These are phyloP conservation scores for Grosmannia penicillata DNA, from an alignment of 2,329 filamentous ascomycete species.

Conservation along the genomic window DNA sequence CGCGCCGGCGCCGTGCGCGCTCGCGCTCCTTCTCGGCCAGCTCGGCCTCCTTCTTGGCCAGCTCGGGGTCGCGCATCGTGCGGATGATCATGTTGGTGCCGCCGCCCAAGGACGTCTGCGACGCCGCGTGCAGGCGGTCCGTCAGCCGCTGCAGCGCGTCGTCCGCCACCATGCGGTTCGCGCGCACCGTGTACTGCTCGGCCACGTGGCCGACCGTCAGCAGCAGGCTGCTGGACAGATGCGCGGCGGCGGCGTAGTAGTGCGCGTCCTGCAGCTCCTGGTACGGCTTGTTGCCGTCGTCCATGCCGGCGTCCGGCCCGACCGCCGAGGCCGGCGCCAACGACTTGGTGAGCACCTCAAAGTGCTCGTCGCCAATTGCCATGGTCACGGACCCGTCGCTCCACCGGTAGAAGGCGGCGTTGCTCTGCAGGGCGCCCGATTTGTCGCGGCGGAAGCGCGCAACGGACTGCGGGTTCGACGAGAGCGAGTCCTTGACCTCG, in stretches of 20 bases:
- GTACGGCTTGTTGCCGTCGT: conserved; percentile 22
- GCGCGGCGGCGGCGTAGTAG: conserved; percentile 61
- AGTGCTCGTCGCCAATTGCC: conserved; percentile 61
- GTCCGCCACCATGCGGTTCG: conserved; percentile 53
- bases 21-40: conserved; percentile 58
- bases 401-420: conserved; percentile 62
- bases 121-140: conserved; percentile 49
- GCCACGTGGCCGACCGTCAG: conserved; percentile 64
- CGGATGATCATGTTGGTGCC: conserved; percentile 52
- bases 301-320: not conserved
- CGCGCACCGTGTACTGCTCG: conserved; percentile 53
- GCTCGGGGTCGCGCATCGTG: conserved; percentile 59
- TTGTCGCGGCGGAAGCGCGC: conserved; percentile 56
- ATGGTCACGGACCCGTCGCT: conserved; percentile 66
- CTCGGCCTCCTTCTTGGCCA: conserved; percentile 60
- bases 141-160: conserved; percentile 56
- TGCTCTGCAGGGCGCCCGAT: conserved; percentile 54
- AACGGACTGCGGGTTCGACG: conserved; percentile 46
- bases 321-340: conserved; percentile 42
- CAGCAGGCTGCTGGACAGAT: conserved; percentile 51
- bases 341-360: conserved; percentile 55
- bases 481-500: conserved; percentile 35
- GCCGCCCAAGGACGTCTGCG: conserved; percentile 32
- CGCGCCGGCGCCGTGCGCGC: conserved; percentile 49
- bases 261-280: conserved; percentile 56